Base-by-base conservation (phyloP, 148 eudicot species). In the Rhododendron kiyosumense region DNA sequence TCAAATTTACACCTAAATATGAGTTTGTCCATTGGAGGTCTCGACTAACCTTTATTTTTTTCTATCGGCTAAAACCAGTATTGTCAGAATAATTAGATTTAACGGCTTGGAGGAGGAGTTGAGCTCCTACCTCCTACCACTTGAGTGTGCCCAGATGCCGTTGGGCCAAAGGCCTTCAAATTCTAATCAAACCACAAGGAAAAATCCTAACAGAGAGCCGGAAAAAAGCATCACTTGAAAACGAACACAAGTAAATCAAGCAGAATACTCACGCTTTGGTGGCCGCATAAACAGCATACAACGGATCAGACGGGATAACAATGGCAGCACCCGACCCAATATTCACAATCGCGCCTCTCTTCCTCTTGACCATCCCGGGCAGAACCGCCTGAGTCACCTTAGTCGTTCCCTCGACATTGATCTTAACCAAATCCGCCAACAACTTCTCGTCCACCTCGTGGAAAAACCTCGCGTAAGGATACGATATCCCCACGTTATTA, bases 221-320 rank as follows among this genome's bases (percentile, higher is more conserved):
- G 45, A 41, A 41, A 41, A 41, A 41, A 41, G 7, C 7, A 41
- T 41, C 45, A 41, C 45, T 6, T 41, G 45, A 41, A 77, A 77
- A 46, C 3, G 1, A 4, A 28, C 41, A 79, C 38, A 43, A 24
- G n/a, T 2, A n/a, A 43, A 41, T 49, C 36, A 3, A 83, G 32
- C 22, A 82, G 51, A 48, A 78, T 63, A 65, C 95, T 85, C 90
- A 95, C 98, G 93, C 94, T 89, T 95, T 95, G 1, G 95, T 87
- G 84, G 98, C 92, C 22, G 94, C 97, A 87, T 95, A 95, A 45
- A 91, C 79, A 24, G 98, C 74, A 30, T 85, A 92, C 48, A 95
- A 92, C 65, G 98, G 98, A 87, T 92, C 93, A 46, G 97, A 92
- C 84, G 98, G 96, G 14, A 94, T 87, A n/a, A 83, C 97, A 82